Evolutionary conservation across 2,329 filamentous ascomycete species (phyloP).

Genomic region (Claviceps paspali): DNA sequence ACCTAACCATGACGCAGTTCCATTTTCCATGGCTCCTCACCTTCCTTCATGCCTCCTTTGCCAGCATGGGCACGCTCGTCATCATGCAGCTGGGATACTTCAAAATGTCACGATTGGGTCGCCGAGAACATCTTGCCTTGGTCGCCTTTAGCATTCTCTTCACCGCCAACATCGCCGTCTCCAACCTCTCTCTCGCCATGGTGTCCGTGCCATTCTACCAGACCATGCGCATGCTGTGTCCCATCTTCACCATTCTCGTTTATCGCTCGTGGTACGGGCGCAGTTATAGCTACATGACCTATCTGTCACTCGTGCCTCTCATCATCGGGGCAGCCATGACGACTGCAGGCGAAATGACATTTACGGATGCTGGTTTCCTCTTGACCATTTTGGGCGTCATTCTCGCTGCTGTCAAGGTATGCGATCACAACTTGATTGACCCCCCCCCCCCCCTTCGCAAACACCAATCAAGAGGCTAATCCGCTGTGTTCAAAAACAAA

Average conservation of each 20-base stretch:
- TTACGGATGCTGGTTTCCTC: conserved; percentile 40
- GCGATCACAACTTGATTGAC: conserved; percentile 1
- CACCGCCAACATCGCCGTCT: conserved; percentile 48
- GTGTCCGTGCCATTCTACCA: conserved; percentile 53
- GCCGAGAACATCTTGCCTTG: conserved; percentile 38
- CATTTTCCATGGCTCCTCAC: conserved; percentile 46
- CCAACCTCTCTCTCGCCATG: conserved; percentile 46
- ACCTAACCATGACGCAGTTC: conserved; percentile 25
- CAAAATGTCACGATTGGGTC: conserved; percentile 33
- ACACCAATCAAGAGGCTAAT: neutral
- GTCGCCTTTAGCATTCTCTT: conserved; percentile 45
- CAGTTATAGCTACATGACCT: conserved; percentile 39
- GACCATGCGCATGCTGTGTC: conserved; percentile 45
- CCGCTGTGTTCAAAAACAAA: neutral
- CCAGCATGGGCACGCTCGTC: conserved; percentile 37
- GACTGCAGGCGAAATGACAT: conserved; percentile 47
- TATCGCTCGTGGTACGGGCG: conserved; percentile 40
- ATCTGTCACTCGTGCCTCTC: conserved; percentile 44
- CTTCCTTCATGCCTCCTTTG: conserved; percentile 40
- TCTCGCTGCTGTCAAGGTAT: conserved; percentile 38
- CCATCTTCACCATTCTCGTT: conserved; percentile 46
- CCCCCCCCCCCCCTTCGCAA: no score
- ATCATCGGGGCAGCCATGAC: conserved; percentile 43
- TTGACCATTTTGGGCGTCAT: conserved; percentile 39
- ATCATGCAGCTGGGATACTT: conserved; percentile 38